Evolutionary conservation across 2,329 filamentous ascomycete genomes (phyloP).

Genomic region (Alternaria gansuensis): DNA sequence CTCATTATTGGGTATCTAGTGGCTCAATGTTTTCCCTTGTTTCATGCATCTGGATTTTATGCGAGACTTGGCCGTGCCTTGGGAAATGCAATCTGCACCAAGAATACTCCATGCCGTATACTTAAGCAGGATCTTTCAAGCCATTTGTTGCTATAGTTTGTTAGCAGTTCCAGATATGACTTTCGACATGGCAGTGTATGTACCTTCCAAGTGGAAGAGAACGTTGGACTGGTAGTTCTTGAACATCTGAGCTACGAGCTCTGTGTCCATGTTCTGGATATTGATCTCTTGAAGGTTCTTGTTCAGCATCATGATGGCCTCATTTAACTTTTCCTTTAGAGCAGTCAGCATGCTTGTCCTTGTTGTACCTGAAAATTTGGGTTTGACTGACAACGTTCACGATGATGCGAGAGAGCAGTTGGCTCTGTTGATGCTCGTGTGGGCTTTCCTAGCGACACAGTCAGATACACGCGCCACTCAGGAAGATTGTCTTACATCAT

Average conservation of each 20-base stretch:
- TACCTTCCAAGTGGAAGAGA: conserved; percentile 95
- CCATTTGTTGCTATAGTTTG: conserved; percentile 75
- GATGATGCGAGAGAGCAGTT: conserved; percentile 93
- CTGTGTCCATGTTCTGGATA: conserved; percentile 98
- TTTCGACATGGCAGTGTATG: conserved; percentile 14
- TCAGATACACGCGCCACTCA: conserved; percentile 25
- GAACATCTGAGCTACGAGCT: conserved; percentile 98
- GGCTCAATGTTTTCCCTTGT: background rate
- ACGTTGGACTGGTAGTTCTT: conserved; percentile 99
- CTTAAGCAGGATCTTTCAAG: conserved; percentile 76
- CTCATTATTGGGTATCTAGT: conserved; percentile 14
- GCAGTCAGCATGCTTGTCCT: conserved; percentile 15
- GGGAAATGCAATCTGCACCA: background rate
- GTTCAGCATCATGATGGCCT: conserved; percentile 91
- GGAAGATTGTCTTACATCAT: background rate
- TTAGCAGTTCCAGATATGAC: background rate
- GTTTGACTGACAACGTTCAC: conserved; percentile 85
- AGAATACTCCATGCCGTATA: background rate
- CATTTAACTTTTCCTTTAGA: conserved; percentile 91
- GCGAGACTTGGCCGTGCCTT: background rate
- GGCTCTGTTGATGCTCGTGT: conserved; percentile 95
- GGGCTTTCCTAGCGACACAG: conserved; percentile 76
- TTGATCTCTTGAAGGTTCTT: conserved; percentile 96
- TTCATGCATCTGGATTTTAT: background rate
- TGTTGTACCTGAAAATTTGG: conserved; percentile 5